Evolutionary conservation across 2,329 filamentous ascomycete genomes (phyloP).

Genomic region (Incumbomyces delicatus): DNA sequence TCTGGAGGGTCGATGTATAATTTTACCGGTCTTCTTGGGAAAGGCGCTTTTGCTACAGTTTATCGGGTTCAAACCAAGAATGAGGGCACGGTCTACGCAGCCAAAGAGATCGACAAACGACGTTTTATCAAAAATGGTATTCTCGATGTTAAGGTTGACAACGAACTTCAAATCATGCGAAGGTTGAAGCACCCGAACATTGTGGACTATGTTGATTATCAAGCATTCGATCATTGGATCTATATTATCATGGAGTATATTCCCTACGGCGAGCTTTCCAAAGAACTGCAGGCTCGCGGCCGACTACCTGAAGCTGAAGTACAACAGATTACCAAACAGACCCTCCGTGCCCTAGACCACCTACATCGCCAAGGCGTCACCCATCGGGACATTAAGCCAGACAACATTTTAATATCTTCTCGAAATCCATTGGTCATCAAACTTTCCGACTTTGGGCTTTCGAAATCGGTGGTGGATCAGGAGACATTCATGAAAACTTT

Average conservation of each 20-base stretch:
- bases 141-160: conserved; percentile 83
- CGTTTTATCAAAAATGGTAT: conserved; percentile 88
- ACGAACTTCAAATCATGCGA: conserved; percentile 95
- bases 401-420: conserved; percentile 82
- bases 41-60: conserved; percentile 89
- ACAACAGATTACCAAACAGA: conserved; percentile 56
- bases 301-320: conserved; percentile 58
- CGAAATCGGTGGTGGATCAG: conserved; percentile 82
- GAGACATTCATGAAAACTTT: conserved; percentile 94
- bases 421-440: conserved; percentile 70
- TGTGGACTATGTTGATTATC: conserved; percentile 80
- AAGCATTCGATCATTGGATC: conserved; percentile 69
- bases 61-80: conserved; percentile 81
- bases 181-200: conserved; percentile 77
- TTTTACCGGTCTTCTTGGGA: conserved; percentile 69
- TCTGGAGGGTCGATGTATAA: conserved; percentile 78
- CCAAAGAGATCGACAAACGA: conserved; percentile 89
- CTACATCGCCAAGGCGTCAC: conserved; percentile 83
- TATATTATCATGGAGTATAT: conserved; percentile 98
- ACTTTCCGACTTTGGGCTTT: conserved; percentile 90
- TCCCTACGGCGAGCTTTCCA: conserved; percentile 69
- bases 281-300: conserved; percentile 53
- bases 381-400: conserved; percentile 96
- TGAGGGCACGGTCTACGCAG: conserved; percentile 73
- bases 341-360: conserved; percentile 75